Percentiles rank a stretch among this genome's conserved stretches.
Conservation (phyloP, 139 green algal genomes). For the Yamagishiella unicocca region DNA sequence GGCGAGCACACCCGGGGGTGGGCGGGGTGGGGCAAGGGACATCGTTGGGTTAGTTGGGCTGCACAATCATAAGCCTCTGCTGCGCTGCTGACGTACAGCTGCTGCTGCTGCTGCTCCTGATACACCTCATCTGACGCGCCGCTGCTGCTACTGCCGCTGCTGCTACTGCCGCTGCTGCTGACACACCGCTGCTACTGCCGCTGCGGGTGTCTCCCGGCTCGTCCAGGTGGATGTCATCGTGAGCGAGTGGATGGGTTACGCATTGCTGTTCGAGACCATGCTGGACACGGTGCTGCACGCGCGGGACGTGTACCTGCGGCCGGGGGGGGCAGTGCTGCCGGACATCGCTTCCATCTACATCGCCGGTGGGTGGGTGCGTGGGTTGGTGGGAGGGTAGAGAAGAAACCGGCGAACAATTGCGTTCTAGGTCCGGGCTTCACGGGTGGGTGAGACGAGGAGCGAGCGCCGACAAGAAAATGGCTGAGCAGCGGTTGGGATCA, state of each 20-base stretch:
- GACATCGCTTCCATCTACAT: constrained; percentile 86
- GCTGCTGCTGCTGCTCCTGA: too few relatives aligned
- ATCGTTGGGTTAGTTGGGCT: too few relatives aligned
- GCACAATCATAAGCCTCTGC: too few relatives aligned
- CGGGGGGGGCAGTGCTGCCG: constrained; percentile 92
- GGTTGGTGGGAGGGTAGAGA: constrained; percentile 85
- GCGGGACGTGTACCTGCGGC: constrained; percentile 74
- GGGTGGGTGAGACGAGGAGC: background rate
- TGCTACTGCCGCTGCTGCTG: too few relatives aligned
- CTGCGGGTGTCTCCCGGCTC: background rate
- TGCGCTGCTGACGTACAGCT: too few relatives aligned
- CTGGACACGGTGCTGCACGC: constrained; percentile 84
- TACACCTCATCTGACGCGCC: too few relatives aligned
- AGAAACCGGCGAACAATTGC: constrained; percentile 7
- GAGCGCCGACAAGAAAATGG: background rate
- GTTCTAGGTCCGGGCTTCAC: background rate
- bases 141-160: too few relatives aligned
- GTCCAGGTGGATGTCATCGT: constrained; percentile 90
- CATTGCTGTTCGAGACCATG: constrained; percentile 98
- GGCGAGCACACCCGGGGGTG: too few relatives aligned
- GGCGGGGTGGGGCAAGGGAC: background rate
- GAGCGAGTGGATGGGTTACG: constrained; percentile 99
- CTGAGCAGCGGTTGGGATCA: background rate
- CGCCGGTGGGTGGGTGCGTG: constrained; percentile 68
- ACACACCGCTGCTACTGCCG: too few relatives aligned